Evolutionary conservation across 148 eudicot genomes (phyloP).

Genomic region (Vaccinium corymbosum): DNA sequence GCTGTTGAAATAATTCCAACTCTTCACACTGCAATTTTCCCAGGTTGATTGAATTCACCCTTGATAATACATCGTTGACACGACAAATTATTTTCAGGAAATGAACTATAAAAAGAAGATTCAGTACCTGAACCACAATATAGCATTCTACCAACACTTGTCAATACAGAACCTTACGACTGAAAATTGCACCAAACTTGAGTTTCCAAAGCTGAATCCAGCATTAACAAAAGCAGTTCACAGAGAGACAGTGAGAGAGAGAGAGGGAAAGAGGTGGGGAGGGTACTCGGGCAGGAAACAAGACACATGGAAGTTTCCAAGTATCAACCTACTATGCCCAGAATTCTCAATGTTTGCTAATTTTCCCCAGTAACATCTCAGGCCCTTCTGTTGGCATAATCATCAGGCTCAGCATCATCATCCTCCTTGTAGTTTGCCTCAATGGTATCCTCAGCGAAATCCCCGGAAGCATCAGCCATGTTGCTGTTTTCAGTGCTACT

Average conservation of each 20-base stretch:
- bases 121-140: not conserved
- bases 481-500: constrained; percentile 19
- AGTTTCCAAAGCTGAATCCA: constrained; percentile 6
- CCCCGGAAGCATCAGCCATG: constrained; percentile 24
- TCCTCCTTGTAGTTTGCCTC: constrained; percentile 40
- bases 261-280: too few species aligned
- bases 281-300: not conserved
- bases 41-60: not conserved
- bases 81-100: not conserved
- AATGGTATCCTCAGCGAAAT: constrained; percentile 21
- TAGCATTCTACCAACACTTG: not conserved
- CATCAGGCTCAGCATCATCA: constrained; percentile 30
- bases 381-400: constrained; percentile 36
- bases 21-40: not conserved
- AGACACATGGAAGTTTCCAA: not conserved
- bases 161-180: not conserved
- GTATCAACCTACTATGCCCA: not conserved
- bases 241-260: too few species aligned
- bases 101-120: not conserved
- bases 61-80: not conserved
- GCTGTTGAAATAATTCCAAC: not conserved
- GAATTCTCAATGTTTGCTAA: not conserved
- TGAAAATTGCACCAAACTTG: not conserved
- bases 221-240: not conserved
- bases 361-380: constrained; percentile 5